Conservation (phyloP, 176 grass and related monocot species). For the Raddia distichophylla region DNA sequence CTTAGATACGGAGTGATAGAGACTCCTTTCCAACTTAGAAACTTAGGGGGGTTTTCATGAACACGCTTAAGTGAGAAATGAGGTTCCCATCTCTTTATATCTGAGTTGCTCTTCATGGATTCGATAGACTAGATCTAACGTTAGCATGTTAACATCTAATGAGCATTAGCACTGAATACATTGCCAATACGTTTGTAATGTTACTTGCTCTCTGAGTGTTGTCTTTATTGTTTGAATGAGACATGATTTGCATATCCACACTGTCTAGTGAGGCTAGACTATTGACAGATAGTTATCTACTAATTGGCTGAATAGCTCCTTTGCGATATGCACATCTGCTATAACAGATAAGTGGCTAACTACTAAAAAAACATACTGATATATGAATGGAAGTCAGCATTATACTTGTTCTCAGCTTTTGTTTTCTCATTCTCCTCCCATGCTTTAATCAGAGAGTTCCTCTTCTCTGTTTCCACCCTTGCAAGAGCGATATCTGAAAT, state of each 20-base stretch:
- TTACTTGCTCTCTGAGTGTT: not conserved
- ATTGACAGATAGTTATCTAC: not conserved
- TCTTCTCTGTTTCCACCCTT: constrained; percentile 85
- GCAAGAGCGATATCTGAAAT: constrained; percentile 70
- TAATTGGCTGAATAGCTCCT: constrained; percentile 16
- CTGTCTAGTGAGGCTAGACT: not conserved
- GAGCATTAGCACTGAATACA: no score
- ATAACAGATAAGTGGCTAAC: not conserved
- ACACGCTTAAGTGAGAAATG: no score
- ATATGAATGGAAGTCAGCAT: constrained; percentile 4
- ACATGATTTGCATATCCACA: not conserved
- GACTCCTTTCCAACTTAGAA: no score
- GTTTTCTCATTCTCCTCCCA: constrained; percentile 97
- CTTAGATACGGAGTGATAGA: no score
- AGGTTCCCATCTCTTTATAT: no score
- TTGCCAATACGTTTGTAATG: not conserved
- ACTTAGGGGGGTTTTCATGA: no score
- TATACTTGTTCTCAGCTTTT: constrained; percentile 88
- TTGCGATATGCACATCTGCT: not conserved
- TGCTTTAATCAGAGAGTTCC: constrained; percentile 78
- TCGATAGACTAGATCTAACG: no score
- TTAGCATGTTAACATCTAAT: no score
- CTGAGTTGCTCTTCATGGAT: no score
- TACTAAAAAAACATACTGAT: not conserved
- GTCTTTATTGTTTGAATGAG: not conserved